These are phyloP conservation scores for Clarireedia sp. DNA, from an alignment of 2,329 filamentous ascomycete genomes.

Conservation along the genomic window DNA sequence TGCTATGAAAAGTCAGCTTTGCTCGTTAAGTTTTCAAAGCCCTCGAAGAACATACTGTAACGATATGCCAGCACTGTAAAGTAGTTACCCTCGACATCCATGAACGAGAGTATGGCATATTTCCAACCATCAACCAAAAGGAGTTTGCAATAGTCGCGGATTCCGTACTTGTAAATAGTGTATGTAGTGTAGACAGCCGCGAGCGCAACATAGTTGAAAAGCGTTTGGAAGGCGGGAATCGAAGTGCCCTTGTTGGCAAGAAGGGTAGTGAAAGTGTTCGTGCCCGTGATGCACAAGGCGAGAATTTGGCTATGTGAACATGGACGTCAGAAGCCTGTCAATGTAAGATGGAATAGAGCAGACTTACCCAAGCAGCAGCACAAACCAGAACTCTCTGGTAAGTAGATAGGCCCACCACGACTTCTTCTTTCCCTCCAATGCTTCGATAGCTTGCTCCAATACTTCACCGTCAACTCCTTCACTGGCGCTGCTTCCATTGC, in stretches of 20 bases:
- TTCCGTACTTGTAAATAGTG: slow-evolving; percentile 72
- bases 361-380: slow-evolving; percentile 63
- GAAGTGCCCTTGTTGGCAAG: slow-evolving; percentile 60
- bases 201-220: slow-evolving; percentile 89
- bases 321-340: background rate
- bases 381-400: slow-evolving; percentile 81
- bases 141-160: slow-evolving; percentile 58
- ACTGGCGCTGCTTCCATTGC: background rate
- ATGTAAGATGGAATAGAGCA: slow-evolving; percentile 10
- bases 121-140: slow-evolving; percentile 75
- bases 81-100: slow-evolving; percentile 96
- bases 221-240: slow-evolving; percentile 90
- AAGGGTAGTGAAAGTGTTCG: slow-evolving; percentile 81
- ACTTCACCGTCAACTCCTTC: slow-evolving; percentile 19
- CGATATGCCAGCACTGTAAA: slow-evolving; percentile 93
- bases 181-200: slow-evolving; percentile 73
- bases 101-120: slow-evolving; percentile 85
- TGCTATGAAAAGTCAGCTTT: slow-evolving; percentile 38
- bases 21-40: background rate
- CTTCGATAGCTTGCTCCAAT: slow-evolving; percentile 38
- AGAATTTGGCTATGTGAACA: slow-evolving; percentile 56
- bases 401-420: slow-evolving; percentile 68
- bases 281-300: slow-evolving; percentile 82
- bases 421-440: slow-evolving; percentile 45
- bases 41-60: slow-evolving; percentile 26